Evolutionary conservation across 768 basidiomycete species (phyloP), one percentile per base, ranked within the genome.

Genomic region (Tylopilus intermedius): DNA sequence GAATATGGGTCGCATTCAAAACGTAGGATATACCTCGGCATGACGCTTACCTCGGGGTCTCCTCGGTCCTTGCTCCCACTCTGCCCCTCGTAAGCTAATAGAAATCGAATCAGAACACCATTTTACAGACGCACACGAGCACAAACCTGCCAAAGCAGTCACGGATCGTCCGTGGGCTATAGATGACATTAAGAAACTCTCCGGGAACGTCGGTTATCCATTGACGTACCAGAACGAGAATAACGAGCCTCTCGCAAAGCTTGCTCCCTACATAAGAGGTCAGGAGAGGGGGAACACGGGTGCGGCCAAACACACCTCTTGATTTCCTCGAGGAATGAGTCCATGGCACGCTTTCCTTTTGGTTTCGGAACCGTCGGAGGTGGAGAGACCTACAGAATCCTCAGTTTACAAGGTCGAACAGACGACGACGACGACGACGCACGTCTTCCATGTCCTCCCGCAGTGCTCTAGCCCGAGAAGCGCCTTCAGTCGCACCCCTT

Each of bases 301-400:
- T 22, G 48, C 8, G 6, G n/a, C 9, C 15, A 30, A 5, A 57
- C 75, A 21, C 44, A 88, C 95, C 82, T 82, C 73, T 98, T 98
- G 54, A 99, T 91, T 73, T 99, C 94, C 62, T 96, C 94, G 47
- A 99, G 74, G 67, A 98, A 99, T 2, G 86, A 71, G 69, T 97
- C 94, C 92, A 98, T 98, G 1, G 90, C 92, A 47, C 95, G 82
- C 67, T 92, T 96, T 3, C 96, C 96, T 67, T 92, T 96, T 0
- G 90, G 85, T 65, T 84, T 92, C 1, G 84, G 79, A 5, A 67
- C 73, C 53, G 62, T 65, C 22, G 67, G 54, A 13, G 85, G 81
- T 22, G 89, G 84, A n/a, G 80, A 79, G 0, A 78, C 76, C 79
- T 86, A 47, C 7, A 57, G 57, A 3, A 46, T 41, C 26, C 44